Base-by-base conservation (phyloP, 2,329 filamentous ascomycete genomes). In the Ampelomyces quisqualis region DNA sequence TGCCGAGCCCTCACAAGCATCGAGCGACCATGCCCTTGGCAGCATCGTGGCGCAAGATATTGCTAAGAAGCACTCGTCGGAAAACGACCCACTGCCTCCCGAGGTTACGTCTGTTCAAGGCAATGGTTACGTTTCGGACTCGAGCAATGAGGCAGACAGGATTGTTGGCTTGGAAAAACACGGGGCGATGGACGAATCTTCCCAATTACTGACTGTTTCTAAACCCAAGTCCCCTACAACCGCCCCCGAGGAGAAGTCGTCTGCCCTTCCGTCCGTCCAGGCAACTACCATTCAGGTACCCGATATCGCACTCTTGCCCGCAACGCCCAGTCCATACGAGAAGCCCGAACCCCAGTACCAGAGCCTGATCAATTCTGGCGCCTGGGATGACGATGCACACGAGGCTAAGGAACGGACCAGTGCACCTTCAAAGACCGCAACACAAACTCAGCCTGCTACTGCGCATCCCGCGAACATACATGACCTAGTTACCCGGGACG, bases 71-170 rank as follows among this genome's bases (percentile, higher is more conserved):
- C 45, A 47, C 13, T 28, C 32, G n/a, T 21, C 42, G 13, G 13
- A 40, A 7, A 73, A 79, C 37, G 80, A 86, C 47, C 85, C 87
- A 11, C 64, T 89, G 22, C 82, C 86, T 4, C 84, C 84, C 1
- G 77, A 88, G 11, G 82, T 87, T 9, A 85, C 84, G 0, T 83
- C 82, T 1, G 77, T 85, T 13, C 84, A 90, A 58, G 81, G 79
- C 7, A 77, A 69, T 40, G 83, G 80, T 1, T 82, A 86, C 50
- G 68, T 74, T 10, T 86, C 82, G 10, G 81, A 85, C 43, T 80
- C 75, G n/a, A 64, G 60, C 39, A 54, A 60, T 8, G 49, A 47
- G 20, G 57, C 57, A 35, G 40, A 42, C 7, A 27, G 13, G 9
- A 42, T 40, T 2, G 43, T 45, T 7, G 44, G 39, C 22, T 20